A percentile compares a stretch with the other conserved stretches of the same genome.
These are phyloP conservation scores for Globisporangium parvum DNA, from an alignment of 352 stramenopile species.

Conservation along the genomic window DNA sequence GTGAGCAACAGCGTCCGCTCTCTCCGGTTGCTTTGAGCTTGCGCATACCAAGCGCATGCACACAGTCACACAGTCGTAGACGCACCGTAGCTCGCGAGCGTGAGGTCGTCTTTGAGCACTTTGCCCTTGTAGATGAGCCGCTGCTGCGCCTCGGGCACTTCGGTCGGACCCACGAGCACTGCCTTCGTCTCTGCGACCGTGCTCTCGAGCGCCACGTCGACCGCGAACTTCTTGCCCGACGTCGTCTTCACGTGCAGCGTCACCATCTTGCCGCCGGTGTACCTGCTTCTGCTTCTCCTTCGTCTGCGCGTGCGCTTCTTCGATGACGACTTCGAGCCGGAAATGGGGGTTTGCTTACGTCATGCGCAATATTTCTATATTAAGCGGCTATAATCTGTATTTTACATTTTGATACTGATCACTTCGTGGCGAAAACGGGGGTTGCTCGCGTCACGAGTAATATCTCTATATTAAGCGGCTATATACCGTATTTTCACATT, in stretches of 20 bases:
- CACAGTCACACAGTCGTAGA: background rate
- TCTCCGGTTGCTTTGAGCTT: background rate
- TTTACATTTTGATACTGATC: too few relatives aligned
- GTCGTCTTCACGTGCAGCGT: constrained; percentile 82
- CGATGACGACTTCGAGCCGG: too few relatives aligned
- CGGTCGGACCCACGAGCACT: constrained; percentile 55
- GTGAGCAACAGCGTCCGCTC: background rate
- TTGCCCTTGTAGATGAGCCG: constrained; percentile 89
- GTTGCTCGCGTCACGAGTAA: too few relatives aligned
- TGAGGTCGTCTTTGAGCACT: constrained; percentile 87
- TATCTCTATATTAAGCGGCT: too few relatives aligned
- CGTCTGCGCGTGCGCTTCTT: background rate
- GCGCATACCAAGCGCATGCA: background rate
- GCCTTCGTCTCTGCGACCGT: constrained; percentile 78
- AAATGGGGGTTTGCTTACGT: too few relatives aligned
- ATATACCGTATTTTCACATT: too few relatives aligned
- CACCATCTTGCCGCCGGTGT: constrained; percentile 33
- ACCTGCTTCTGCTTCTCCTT: background rate
- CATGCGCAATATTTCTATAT: too few relatives aligned
- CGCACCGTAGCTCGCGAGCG: constrained; percentile 75
- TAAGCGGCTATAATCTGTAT: too few relatives aligned
- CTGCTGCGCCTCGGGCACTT: constrained; percentile 71
- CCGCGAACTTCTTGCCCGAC: constrained; percentile 67
- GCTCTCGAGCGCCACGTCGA: constrained; percentile 64
- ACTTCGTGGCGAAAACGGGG: too few relatives aligned